Evolutionary conservation across 2,329 filamentous ascomycete species (phyloP), one percentile per base, ranked within the genome.

Genomic region (Arthrobotrys sphaeroides): DNA sequence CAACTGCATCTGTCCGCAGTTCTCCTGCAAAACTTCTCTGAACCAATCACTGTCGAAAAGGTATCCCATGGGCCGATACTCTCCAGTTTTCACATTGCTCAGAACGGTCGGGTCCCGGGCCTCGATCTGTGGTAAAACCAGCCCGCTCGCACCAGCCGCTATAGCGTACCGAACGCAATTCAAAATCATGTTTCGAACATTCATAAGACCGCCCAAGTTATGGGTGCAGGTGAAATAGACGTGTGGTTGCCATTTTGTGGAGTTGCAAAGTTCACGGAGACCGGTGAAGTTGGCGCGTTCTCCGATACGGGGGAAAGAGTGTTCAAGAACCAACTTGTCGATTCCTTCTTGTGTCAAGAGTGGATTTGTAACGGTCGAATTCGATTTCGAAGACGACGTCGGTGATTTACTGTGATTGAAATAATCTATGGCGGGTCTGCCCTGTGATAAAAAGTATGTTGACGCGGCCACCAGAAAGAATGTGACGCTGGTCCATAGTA

Each of bases 151-250:
- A 24, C 85, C 85, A 5, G 84, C 84, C 24, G 85, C 84, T 73
- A 86, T 83, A 16, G 83, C 84, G 75, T 86, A 86, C 18, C 85
- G 83, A 20, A 86, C 73, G 66, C 85, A 86, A 6, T 84, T 86
- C 62, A 86, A 82, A 47, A 86, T 84, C 78, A 85, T 86, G 78
- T 85, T 86, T 62, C 85, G 81, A 36, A 86, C 85, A 70, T 86
- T 86, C 18, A 85, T 85, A 53, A 86, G 84, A 24, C 85, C 85
- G 1, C 85, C 85, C 2, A 84, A 84, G 78, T 86, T 86, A 79
- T 86, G 85, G 79, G 85, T 85, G 81, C 85, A 86, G 18, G 84
- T 80, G 67, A 84, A 86, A 9, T 70, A 70, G n/a, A 70, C 33
- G 7, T 70, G 20, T 3, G 13, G 13, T 53, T 62, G 55, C 66